Evolutionary conservation across 306 rosid species (phyloP).

Genomic region (Fragaria iinumae): DNA sequence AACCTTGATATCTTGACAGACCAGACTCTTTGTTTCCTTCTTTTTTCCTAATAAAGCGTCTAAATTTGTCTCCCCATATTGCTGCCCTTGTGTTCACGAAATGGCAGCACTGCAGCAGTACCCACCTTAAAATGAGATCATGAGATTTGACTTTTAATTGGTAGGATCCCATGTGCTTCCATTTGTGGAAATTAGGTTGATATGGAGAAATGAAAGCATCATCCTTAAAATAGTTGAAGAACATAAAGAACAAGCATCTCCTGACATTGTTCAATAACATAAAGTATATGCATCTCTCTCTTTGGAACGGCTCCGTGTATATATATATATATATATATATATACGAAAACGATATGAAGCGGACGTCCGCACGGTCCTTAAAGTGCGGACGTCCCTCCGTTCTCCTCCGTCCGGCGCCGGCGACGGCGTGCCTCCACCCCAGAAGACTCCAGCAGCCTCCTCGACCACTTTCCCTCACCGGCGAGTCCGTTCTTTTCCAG

Average conservation of each 20-base stretch:
- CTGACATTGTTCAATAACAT: background rate
- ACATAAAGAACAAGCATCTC: background rate
- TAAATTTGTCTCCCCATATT: too few relatives aligned
- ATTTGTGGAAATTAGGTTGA: background rate
- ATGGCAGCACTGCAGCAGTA: background rate
- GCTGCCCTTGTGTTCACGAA: background rate
- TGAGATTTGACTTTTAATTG: background rate
- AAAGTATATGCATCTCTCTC: background rate
- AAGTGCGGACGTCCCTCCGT: too few relatives aligned
- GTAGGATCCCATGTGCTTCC: background rate
- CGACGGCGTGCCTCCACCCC: too few relatives aligned
- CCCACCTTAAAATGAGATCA: background rate
- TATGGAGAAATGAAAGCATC: background rate
- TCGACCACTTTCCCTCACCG: too few relatives aligned
- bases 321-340: too few relatives aligned
- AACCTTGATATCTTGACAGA: background rate
- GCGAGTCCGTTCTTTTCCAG: too few relatives aligned
- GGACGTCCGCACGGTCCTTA: too few relatives aligned
- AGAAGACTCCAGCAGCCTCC: too few relatives aligned
- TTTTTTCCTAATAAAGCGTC: background rate
- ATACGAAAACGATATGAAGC: too few relatives aligned
- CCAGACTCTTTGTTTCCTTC: background rate
- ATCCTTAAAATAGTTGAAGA: background rate
- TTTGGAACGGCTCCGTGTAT: too few relatives aligned
- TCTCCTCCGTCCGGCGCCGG: too few relatives aligned